phyloP scores from a whole-genome alignment of 768 basidiomycete genomes.

The Obba rivulosa region DNA sequence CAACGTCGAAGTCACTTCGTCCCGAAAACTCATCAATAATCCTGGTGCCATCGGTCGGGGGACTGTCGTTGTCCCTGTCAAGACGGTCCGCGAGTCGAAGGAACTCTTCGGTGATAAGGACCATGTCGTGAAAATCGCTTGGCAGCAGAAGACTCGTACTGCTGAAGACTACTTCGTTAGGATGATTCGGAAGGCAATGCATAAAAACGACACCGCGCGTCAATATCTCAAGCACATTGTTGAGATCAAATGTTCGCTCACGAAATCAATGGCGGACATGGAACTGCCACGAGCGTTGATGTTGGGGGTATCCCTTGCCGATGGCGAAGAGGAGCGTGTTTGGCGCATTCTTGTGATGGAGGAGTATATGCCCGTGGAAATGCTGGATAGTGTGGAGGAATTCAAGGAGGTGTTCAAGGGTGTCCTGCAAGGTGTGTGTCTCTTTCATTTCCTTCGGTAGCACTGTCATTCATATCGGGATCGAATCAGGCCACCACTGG shows the following conservation, averaged over 20 bases:
- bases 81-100: background rate
- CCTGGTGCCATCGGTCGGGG: background rate
- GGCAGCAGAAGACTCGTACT: background rate
- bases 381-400: background rate
- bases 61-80: background rate
- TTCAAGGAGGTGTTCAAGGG: conserved; percentile 1
- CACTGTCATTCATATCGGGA: background rate
- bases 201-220: background rate
- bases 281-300: background rate
- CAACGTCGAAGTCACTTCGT: background rate
- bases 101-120: background rate
- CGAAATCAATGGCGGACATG: background rate
- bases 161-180: background rate
- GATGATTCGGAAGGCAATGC: background rate
- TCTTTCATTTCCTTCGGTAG: no score
- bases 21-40: background rate
- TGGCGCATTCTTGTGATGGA: background rate
- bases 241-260: background rate
- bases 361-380: background rate
- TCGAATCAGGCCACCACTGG: conserved; percentile 3
- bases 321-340: background rate
- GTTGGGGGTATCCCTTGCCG: no score
- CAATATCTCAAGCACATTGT: conserved; percentile 1
- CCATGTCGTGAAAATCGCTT: background rate
- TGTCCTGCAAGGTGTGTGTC: conserved; percentile 4